Evolutionary conservation across 306 rosid genomes (phyloP), one percentile per base, ranked within the genome.

Genomic region (Lupinus albus): DNA sequence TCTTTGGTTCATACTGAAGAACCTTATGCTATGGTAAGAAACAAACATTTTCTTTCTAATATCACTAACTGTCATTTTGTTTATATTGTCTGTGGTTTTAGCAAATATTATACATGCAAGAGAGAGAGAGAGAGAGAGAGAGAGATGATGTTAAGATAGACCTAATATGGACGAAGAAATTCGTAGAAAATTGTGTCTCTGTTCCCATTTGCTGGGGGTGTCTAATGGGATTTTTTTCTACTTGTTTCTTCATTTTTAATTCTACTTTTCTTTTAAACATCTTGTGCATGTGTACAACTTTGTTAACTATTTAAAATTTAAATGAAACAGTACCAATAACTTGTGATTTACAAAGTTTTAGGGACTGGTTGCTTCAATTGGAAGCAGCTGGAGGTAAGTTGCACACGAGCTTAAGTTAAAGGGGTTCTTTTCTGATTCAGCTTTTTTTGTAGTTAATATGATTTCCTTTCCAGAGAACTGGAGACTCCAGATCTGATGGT

Each of bases 1-100:
- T 87, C 92, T 76, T 82, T 87, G 82, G 82, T 88, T 57, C 91
- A 91, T 76, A 56, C 61, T 2, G 97, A 91, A 87, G 88, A 85
- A 68, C 96, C 96, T 58, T 87, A 82, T 76, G 95, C 91, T 18
- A 60, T 71, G 88, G 96, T 91, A 81, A 67, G 85, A 57, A 70
- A 63, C 61, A 32, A 9, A 13, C 47, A 12, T 49, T 56, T 11
- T 67, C 33, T 67, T 16, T 59, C 16, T 73, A 14, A 54, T 66
- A 38, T 79, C 38, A 38, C 54, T 15, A 13, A 20, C 13, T 50
- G 32, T 17, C 35, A 59, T 11, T 39, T 52, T 67, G 2, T 67
- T 45, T 17, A 42, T 54, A 12, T 18, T 33, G 5, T 42, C 50
- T n/a, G 15, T n/a, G 15, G 41, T 57, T 45, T 28, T 52, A 41